Conservation (phyloP, 208 protist species). For the Leishmania gerbilli region DNA sequence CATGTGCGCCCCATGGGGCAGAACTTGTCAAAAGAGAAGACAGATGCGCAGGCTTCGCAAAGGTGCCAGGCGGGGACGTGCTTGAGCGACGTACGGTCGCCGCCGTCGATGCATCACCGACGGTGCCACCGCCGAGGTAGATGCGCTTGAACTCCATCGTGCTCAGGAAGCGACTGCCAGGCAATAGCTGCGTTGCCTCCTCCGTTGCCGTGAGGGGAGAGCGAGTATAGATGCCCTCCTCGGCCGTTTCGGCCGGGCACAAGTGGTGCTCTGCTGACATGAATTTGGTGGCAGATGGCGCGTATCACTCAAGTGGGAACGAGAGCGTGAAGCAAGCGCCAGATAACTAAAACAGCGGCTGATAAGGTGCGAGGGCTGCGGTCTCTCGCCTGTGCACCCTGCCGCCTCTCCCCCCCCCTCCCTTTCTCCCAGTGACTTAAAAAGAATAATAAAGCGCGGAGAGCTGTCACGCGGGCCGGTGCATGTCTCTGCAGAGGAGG, state of each 20-base stretch:
- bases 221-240: conserved; percentile 23
- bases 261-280: conserved; percentile 1
- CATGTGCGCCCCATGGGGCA: neutral
- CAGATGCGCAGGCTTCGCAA: no score
- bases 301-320: neutral
- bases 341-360: neutral
- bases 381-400: neutral
- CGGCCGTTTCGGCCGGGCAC: neutral
- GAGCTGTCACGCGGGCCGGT: neutral
- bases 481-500: neutral
- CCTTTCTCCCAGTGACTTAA: neutral
- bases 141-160: conserved; percentile 48
- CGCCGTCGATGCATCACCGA: neutral
- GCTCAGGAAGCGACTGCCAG: conserved; percentile 43
- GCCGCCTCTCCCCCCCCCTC: neutral
- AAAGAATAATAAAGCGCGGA: neutral
- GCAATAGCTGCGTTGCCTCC: conserved; percentile 3
- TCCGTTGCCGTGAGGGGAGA: conserved; percentile 26
- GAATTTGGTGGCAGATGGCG: neutral
- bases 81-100: neutral
- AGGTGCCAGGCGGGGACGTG: neutral
- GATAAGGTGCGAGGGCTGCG: neutral
- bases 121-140: conserved; percentile 33
- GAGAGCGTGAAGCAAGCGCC: neutral
- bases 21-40: neutral